Evolutionary conservation across 371 early-diverging fungal genomes (phyloP).

Genomic region (Apophysomyces variabilis): DNA sequence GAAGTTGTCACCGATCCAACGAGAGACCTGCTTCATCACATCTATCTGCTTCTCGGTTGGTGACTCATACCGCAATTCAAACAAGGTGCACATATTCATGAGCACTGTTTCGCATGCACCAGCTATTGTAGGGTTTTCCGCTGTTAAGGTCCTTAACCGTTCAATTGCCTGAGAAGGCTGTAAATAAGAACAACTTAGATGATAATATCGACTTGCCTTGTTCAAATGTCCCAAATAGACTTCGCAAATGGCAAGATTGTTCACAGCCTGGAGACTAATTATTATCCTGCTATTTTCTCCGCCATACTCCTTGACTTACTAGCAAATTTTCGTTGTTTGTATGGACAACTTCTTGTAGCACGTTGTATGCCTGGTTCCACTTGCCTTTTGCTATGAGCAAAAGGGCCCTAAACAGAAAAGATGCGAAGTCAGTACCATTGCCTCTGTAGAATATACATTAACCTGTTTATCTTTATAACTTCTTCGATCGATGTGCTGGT

Average conservation of each 20-base stretch:
- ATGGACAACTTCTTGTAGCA: slow-evolving; percentile 47
- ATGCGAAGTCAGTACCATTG: not conserved
- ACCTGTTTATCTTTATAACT: slow-evolving; percentile 52
- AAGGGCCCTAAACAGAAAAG: slow-evolving; percentile 38
- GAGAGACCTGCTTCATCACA: slow-evolving; percentile 56
- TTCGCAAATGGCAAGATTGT: slow-evolving; percentile 62
- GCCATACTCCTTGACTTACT: slow-evolving; percentile 22
- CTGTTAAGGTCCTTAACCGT: slow-evolving; percentile 30
- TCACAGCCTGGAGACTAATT: slow-evolving; percentile 39
- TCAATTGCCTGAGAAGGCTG: slow-evolving; percentile 29
- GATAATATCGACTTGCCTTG: slow-evolving; percentile 26
- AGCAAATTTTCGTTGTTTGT: slow-evolving; percentile 55
- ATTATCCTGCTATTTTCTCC: not conserved
- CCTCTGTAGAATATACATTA: slow-evolving; percentile 4
- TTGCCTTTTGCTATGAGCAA: slow-evolving; percentile 56
- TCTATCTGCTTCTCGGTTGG: slow-evolving; percentile 53
- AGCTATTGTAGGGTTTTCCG: slow-evolving; percentile 45
- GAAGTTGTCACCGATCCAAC: slow-evolving; percentile 68
- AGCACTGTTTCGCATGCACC: slow-evolving; percentile 61
- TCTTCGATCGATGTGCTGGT: slow-evolving; percentile 33
- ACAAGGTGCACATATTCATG: slow-evolving; percentile 64
- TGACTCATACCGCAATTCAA: slow-evolving; percentile 60
- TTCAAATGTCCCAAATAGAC: slow-evolving; percentile 60
- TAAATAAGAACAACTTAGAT: not conserved
- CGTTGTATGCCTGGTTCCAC: slow-evolving; percentile 54